Evolutionary conservation across 1,139 yeast genomes (phyloP), one percentile per base, ranked within the genome.

Genomic region (Entelexis sorbosivorans): DNA sequence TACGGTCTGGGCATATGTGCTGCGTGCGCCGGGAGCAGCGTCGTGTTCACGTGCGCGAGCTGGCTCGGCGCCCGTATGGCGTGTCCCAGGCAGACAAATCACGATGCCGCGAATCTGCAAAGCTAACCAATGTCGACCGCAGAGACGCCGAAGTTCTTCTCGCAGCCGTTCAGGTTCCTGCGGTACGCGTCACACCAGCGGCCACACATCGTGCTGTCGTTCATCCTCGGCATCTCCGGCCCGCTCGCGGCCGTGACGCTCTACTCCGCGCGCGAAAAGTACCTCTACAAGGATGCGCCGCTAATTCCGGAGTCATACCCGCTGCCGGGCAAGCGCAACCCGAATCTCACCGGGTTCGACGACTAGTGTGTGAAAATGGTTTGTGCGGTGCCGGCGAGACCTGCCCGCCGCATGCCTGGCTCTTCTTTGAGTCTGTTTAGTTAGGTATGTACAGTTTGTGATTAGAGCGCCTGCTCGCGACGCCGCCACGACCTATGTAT

Each of bases 171-270:
- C 40, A 43, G 82, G 86, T 84, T 87, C 83, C 68, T 80, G 57
- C 82, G 89, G 66, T 83, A 79, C 69, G 82, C 81, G 61, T 84
- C 91, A 39, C 86, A 83, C 69, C 79, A 79, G 59, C 79, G 79
- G 65, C 94, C 95, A 50, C 88, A 83, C 66, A 73, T 83, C 60
- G 82, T 83, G 67, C 80, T 74, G 65, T 74, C 91, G n/a, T 75
- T 79, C 28, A 73, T 74, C 38, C 72, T 84, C 60, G 94, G 89
- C 11, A 66, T 78, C 47, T 66, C 81, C 44, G 88, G 85, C 10
- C 93, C 93, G 16, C 68, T 78, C 17, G 73, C 82, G 54, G 70
- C 76, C 11, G 67, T 82, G 59, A 70, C 74, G 47, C 74, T 76
- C 49, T 75, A 89, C 49, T 91, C 91, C 47, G 64, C 83, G 52